Percentiles rank a stretch among this genome's conserved stretches.
Evolutionary conservation across 2,329 filamentous ascomycete genomes (phyloP).

Genomic region (Cladosporium sp.): DNA sequence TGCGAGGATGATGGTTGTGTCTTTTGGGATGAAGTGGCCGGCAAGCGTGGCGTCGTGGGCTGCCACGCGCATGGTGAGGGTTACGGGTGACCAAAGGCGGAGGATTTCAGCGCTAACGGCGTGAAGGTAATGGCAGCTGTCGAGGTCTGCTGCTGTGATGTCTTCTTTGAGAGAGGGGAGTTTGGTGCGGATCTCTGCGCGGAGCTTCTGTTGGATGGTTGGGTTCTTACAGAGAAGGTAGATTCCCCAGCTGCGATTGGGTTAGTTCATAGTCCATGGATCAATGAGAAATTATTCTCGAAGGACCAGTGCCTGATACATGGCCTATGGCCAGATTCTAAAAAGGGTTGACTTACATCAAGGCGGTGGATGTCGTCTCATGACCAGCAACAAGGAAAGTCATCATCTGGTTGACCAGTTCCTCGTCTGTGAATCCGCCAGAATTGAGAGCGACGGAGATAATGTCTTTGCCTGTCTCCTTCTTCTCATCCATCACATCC

Average conservation of each 20-base stretch:
- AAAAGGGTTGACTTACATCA: neutral
- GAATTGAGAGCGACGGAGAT: conserved; percentile 74
- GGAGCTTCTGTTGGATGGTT: conserved; percentile 44
- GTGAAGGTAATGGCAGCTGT: conserved; percentile 72
- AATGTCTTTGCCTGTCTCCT: conserved; percentile 56
- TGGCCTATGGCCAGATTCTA: no score
- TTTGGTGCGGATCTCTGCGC: conserved; percentile 45
- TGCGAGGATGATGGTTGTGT: conserved; percentile 62
- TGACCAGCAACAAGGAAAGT: conserved; percentile 57
- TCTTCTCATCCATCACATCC: conserved; percentile 42
- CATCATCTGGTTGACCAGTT: conserved; percentile 85
- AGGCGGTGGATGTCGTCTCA: conserved; percentile 49
- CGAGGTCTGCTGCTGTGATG: conserved; percentile 56
- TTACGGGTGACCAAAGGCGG: conserved; percentile 67
- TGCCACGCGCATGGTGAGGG: conserved; percentile 64
- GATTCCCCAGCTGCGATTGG: conserved; percentile 43
- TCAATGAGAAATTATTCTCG: no score
- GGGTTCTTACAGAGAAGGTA: conserved; percentile 50
- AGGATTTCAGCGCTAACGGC: conserved; percentile 75
- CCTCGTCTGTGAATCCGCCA: conserved; percentile 69
- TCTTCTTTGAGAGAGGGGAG: conserved; percentile 41
- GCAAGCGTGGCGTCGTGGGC: conserved; percentile 60
- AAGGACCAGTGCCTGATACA: no score
- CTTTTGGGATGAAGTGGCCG: conserved; percentile 62
- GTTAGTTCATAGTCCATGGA: conserved; percentile 37